Evolutionary conservation across 2,329 filamentous ascomycete species (phyloP), one percentile per base, ranked within the genome.

Genomic region (Sphaceloma murrayae): DNA sequence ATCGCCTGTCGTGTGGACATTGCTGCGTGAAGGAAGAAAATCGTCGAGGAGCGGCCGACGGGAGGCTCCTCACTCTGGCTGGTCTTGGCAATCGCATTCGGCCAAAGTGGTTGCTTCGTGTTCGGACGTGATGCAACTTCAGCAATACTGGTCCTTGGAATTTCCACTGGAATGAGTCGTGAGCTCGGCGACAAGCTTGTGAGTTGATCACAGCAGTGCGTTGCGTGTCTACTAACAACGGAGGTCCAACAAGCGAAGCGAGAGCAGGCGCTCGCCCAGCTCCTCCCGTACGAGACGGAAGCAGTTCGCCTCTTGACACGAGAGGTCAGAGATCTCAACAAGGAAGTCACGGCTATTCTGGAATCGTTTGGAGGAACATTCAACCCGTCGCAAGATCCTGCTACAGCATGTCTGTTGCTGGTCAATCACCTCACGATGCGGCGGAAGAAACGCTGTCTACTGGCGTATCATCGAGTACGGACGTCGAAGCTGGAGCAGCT

Each of bases 231-330:
- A 14, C 36, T 40, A 18, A 40, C 24, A 24, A 3, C n/a, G 6
- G 11, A 94, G 85, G 88, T 93, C 55, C 83, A 89, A 70, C 85
- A 96, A 70, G 91, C 91, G 62, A 96, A 96, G 73, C 79, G 91
- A 60, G 94, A 85, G 13, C 86, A 91, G 64, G 82, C 85, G 52
- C 77, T 98, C 46, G 69, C 80, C 22, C 79, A 93, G 60, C 75
- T 98, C 2, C 91, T 91, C 1, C 81, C 87, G 3, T 96, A 96
- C 62, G 87, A 94, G 64, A 82, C 87, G 19, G 91, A 96, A 59
- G 75, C 93, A 33, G 85, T 96, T 45, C 87, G 88, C 46, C 77
- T 78, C 14, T 82, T 94, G 38, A 83, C 86, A 2, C 82, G 87
- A 56, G 91, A 98, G 72, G 87, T 95, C 16, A 83, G 88, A 55